Percentiles rank a stretch among this genome's conserved stretches.
phyloP scores from a whole-genome alignment of 805 yeast species.

The Wickerhamiella siamensis region DNA sequence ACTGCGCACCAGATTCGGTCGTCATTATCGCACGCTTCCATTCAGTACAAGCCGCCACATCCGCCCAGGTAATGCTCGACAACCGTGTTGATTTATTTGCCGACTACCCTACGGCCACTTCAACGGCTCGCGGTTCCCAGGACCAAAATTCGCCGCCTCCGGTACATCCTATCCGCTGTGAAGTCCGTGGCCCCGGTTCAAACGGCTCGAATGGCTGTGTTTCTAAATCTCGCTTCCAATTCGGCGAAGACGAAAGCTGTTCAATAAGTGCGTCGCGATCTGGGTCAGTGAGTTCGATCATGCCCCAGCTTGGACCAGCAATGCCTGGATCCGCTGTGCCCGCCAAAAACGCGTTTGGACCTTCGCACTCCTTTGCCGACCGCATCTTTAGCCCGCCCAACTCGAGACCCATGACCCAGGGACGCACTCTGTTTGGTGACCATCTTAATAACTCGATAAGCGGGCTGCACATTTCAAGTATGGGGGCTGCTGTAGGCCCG shows the following conservation, averaged over 20 bases:
- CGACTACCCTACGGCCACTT: slow-evolving; percentile 3
- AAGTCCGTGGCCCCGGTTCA: not conserved
- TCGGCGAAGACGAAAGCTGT: slow-evolving; percentile 6
- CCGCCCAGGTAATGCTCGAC: slow-evolving; percentile 20
- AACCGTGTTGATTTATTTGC: slow-evolving; percentile 20
- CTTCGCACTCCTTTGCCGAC: not conserved
- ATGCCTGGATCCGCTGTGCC: not conserved
- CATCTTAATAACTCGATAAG: not conserved
- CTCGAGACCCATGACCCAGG: slow-evolving; percentile 1
- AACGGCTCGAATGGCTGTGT: not conserved
- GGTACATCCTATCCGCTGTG: slow-evolving; percentile 3
- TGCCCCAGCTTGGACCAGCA: slow-evolving; percentile 1
- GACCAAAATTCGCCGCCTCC: slow-evolving; percentile 2
- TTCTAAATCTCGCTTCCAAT: slow-evolving; percentile 5
- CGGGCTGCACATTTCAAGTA: not conserved
- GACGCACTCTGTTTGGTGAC: slow-evolving; percentile 1
- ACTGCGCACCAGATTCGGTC: not conserved
- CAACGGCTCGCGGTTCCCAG: slow-evolving; percentile 4
- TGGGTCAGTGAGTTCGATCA: not conserved
- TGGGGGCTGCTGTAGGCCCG: not conserved
- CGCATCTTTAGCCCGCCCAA: slow-evolving; percentile 3
- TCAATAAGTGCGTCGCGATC: not conserved
- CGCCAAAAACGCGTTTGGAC: not conserved
- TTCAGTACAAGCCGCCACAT: slow-evolving; percentile 19
- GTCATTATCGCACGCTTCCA: slow-evolving; percentile 19